A percentile compares a stretch with the other conserved stretches of the same genome.
Conservation (phyloP, 192 early-diverging fungal species). For the Chytriomyces confervae region DNA sequence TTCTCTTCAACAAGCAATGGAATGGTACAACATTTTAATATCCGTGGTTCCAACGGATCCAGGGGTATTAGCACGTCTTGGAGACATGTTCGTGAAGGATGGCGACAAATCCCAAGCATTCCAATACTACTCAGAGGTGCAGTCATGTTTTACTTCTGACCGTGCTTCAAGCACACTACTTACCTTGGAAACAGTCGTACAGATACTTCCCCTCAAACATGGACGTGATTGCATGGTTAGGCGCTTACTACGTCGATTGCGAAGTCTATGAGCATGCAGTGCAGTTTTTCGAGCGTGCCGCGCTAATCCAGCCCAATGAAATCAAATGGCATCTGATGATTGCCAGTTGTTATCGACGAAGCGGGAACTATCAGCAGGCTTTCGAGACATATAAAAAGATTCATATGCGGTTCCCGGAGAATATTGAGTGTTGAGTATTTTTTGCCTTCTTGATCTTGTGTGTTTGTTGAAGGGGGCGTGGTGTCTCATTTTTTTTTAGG, state of each 20-base stretch:
- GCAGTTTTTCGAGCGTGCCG: slow-evolving; percentile 62
- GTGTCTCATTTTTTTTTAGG: slow-evolving; percentile 42
- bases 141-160: not conserved
- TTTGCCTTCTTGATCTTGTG: slow-evolving; percentile 2
- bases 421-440: slow-evolving; percentile 57
- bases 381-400: slow-evolving; percentile 63
- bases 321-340: slow-evolving; percentile 69
- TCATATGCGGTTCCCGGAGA: slow-evolving; percentile 62
- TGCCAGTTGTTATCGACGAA: slow-evolving; percentile 57
- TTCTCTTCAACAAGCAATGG: slow-evolving; percentile 55
- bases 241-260: slow-evolving; percentile 68
- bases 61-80: slow-evolving; percentile 56
- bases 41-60: slow-evolving; percentile 69
- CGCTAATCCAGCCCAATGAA: slow-evolving; percentile 55
- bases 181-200: slow-evolving; percentile 47
- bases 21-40: slow-evolving; percentile 68
- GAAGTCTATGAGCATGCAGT: slow-evolving; percentile 67
- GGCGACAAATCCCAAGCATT: slow-evolving; percentile 66
- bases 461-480: not conserved
- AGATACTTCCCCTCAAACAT: slow-evolving; percentile 64
- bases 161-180: not conserved
- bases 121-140: slow-evolving; percentile 66
- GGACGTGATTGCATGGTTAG: slow-evolving; percentile 64
- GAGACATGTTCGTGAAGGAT: slow-evolving; percentile 55
- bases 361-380: slow-evolving; percentile 62